Conservation (phyloP, 805 yeast species). For the Hanseniaspora pseudoguilliermondii region DNA sequence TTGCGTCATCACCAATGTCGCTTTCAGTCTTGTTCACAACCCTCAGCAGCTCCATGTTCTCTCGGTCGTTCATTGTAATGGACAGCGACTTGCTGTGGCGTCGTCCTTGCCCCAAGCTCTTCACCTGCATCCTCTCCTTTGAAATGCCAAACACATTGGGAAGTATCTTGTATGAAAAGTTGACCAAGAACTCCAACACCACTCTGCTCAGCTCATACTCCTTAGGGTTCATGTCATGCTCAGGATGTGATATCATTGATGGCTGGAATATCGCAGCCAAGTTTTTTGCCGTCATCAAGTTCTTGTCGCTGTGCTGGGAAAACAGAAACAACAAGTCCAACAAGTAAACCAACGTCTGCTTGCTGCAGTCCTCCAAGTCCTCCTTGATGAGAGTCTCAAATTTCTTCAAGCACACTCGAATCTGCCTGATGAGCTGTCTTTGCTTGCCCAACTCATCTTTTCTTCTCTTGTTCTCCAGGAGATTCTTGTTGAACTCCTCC, state of each 20-base stretch:
- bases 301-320: conserved; percentile 60
- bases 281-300: conserved; percentile 85
- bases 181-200: conserved; percentile 79
- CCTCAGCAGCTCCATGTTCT: conserved; percentile 10
- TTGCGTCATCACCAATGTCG: conserved; percentile 14
- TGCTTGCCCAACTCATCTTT: conserved; percentile 35
- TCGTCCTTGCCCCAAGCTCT: neutral
- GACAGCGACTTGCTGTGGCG: conserved; percentile 13
- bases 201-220: conserved; percentile 79
- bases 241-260: conserved; percentile 82
- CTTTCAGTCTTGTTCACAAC: conserved; percentile 13
- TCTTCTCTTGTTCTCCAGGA: conserved; percentile 27
- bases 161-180: conserved; percentile 65
- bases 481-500: conserved; percentile 19
- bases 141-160: conserved; percentile 35
- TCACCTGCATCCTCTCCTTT: conserved; percentile 5
- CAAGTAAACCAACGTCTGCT: conserved; percentile 73
- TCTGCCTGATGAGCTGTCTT: conserved; percentile 49
- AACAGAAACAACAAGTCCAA: conserved; percentile 78
- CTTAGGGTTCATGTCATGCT: conserved; percentile 81
- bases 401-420: conserved; percentile 54
- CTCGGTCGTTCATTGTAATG: conserved; percentile 7
- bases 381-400: conserved; percentile 56
- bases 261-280: conserved; percentile 96
- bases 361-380: conserved; percentile 57